phyloP scores from a whole-genome alignment of 495 filamentous ascomycete genomes.

The Hypoxylon crocopeplum region DNA sequence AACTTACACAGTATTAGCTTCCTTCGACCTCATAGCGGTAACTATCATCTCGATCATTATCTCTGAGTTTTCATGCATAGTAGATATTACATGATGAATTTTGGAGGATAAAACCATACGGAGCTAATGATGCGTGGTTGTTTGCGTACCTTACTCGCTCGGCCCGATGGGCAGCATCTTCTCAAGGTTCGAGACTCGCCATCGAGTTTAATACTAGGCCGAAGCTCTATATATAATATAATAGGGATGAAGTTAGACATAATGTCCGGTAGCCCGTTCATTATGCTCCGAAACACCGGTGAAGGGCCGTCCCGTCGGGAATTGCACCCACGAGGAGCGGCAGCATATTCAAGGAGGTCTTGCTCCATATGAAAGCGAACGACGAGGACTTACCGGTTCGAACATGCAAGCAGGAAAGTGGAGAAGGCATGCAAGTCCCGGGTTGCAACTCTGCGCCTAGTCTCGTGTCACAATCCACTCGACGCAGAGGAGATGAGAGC shows the following conservation, averaged over 20 bases:
- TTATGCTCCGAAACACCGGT: conserved; percentile 9
- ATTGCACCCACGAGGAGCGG: neutral
- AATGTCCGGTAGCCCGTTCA: conserved; percentile 3
- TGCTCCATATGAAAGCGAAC: neutral
- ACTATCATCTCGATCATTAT: conserved; percentile 11
- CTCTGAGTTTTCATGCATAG: conserved; percentile 2
- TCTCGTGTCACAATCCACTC: conserved; percentile 22
- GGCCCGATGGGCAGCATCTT: conserved; percentile 2
- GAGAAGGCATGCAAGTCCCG: conserved; percentile 22
- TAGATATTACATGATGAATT: conserved; percentile 23
- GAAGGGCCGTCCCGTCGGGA: conserved; percentile 1
- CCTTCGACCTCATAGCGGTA: conserved; percentile 1
- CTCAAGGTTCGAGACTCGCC: neutral
- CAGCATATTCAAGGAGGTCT: neutral
- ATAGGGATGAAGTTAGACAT: neutral
- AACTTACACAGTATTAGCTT: conserved; percentile 9
- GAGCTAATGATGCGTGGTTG: conserved; percentile 12
- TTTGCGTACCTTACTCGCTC: neutral
- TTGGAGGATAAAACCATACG: neutral
- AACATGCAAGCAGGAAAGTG: conserved; percentile 16
- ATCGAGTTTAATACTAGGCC: neutral
- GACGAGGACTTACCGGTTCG: conserved; percentile 9
- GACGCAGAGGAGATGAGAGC: conserved; percentile 3
- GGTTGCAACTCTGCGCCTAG: conserved; percentile 17
- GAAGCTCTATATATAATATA: neutral